Conservation (phyloP, 768 basidiomycete species). For the Tulasnella calospora region DNA sequence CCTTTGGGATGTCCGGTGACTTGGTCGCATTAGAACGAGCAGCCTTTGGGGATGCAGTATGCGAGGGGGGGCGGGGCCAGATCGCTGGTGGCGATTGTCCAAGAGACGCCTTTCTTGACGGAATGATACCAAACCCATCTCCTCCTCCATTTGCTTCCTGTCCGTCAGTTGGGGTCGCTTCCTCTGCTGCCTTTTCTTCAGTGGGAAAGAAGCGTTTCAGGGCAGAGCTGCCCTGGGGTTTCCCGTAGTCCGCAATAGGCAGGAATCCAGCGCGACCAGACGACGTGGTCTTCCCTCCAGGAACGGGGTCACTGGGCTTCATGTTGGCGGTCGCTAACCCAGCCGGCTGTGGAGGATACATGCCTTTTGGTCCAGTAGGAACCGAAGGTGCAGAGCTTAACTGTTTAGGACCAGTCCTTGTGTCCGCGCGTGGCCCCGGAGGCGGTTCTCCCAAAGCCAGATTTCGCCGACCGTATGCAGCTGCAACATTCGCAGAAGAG, state of each 20-base stretch:
- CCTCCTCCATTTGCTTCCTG: background rate
- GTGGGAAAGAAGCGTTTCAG: conserved; percentile 78
- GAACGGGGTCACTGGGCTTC: background rate
- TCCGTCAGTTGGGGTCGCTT: background rate
- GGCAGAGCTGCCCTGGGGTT: conserved; percentile 1
- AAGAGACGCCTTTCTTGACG: conserved; percentile 1
- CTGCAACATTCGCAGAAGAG: conserved; percentile 15
- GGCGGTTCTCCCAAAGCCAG: conserved; percentile 15
- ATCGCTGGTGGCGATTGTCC: background rate
- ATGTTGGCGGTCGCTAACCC: background rate
- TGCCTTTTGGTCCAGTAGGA: conserved; percentile 16
- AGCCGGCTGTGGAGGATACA: conserved; percentile 16
- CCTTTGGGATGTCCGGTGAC: background rate
- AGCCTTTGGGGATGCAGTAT: background rate
- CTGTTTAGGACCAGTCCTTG: conserved; percentile 1
- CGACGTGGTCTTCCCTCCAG: background rate
- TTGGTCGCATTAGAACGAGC: background rate
- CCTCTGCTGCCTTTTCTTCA: conserved; percentile 60
- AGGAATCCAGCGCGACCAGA: background rate
- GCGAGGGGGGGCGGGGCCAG: background rate
- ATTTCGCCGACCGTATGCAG: conserved; percentile 10
- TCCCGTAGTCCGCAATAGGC: background rate
- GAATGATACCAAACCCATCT: conserved; percentile 12
- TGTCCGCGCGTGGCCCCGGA: conserved; percentile 14
- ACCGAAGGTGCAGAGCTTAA: background rate